A percentile compares a stretch with the other conserved stretches of the same genome.
These are phyloP conservation scores for Inga leiocalycina DNA, from an alignment of 306 rosid genomes.

Conservation along the genomic window DNA sequence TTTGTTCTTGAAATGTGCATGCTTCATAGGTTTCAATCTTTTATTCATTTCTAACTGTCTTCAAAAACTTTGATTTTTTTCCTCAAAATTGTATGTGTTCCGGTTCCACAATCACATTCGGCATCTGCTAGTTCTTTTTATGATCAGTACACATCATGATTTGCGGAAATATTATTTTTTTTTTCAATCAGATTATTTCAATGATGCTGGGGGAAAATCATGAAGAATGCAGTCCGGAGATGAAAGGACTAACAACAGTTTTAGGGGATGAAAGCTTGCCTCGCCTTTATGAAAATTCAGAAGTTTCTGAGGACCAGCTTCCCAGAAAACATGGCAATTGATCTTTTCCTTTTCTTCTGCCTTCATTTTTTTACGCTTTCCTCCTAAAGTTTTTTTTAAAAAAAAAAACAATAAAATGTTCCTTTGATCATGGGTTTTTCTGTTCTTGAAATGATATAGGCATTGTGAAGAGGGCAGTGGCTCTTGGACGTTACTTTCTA, in stretches of 20 bases:
- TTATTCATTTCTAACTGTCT: neutral
- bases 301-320: conserved; percentile 44
- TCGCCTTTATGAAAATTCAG: conserved; percentile 48
- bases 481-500: conserved; percentile 56
- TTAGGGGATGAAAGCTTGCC: conserved; percentile 50
- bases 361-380: neutral
- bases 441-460: conserved; percentile 37
- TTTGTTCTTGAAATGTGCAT: neutral
- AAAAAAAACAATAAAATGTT: neutral
- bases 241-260: conserved; percentile 34
- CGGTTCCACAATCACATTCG: neutral
- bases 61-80: neutral
- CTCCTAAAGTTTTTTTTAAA: neutral
- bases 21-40: neutral
- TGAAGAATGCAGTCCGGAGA: conserved; percentile 30
- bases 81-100: neutral
- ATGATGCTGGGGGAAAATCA: conserved; percentile 36
- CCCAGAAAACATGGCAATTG: conserved; percentile 45
- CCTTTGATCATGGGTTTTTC: neutral
- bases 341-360: conserved; percentile 11
- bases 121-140: conserved; percentile 3
- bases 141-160: conserved; percentile 18
- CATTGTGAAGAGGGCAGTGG: conserved; percentile 56
- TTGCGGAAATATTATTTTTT: conserved; percentile 4
- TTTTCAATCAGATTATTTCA: conserved; percentile 45